A percentile compares a stretch with the other conserved stretches of the same genome.
These are phyloP conservation scores for Aschersonia sp. DNA, from an alignment of 2,329 filamentous ascomycete genomes.

Conservation along the genomic window DNA sequence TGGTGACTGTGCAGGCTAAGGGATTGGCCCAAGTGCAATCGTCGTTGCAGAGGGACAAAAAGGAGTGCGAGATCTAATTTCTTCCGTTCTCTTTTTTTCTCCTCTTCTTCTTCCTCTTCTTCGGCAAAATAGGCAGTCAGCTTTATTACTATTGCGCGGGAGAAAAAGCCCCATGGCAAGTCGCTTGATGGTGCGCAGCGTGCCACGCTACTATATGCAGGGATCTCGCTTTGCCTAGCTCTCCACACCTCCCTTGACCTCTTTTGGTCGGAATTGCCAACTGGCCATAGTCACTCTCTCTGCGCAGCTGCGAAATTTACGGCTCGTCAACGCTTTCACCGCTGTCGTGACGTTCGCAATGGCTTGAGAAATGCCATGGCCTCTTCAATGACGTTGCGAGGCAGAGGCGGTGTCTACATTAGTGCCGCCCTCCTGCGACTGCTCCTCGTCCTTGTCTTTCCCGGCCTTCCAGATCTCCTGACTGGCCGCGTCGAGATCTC, in stretches of 20 bases:
- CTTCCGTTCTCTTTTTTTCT: too few species aligned
- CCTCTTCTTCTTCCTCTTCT: too few species aligned
- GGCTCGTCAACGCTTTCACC: not conserved
- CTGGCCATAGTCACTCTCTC: slow-evolving; percentile 9
- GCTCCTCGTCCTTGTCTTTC: slow-evolving; percentile 66
- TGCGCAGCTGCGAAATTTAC: too few species aligned
- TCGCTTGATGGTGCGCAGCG: too few species aligned
- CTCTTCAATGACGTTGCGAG: slow-evolving; percentile 24
- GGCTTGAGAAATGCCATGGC: slow-evolving; percentile 5
- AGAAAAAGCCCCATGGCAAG: too few species aligned
- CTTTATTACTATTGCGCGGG: too few species aligned
- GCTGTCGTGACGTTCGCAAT: not conserved
- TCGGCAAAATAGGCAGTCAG: too few species aligned
- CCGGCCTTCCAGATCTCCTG: slow-evolving; percentile 68
- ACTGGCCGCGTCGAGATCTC: slow-evolving; percentile 91
- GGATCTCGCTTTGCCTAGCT: not conserved
- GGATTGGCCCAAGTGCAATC: too few species aligned
- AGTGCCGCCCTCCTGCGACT: slow-evolving; percentile 68
- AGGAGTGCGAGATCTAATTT: too few species aligned
- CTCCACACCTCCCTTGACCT: not conserved
- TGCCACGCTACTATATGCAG: too few species aligned
- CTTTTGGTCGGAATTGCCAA: slow-evolving; percentile 9
- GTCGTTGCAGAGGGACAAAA: too few species aligned
- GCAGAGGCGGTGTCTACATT: slow-evolving; percentile 46
- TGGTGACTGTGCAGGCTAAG: too few species aligned